phyloP scores from a whole-genome alignment of 2,329 filamentous ascomycete genomes.

The Cladosporium cucumerinum region DNA sequence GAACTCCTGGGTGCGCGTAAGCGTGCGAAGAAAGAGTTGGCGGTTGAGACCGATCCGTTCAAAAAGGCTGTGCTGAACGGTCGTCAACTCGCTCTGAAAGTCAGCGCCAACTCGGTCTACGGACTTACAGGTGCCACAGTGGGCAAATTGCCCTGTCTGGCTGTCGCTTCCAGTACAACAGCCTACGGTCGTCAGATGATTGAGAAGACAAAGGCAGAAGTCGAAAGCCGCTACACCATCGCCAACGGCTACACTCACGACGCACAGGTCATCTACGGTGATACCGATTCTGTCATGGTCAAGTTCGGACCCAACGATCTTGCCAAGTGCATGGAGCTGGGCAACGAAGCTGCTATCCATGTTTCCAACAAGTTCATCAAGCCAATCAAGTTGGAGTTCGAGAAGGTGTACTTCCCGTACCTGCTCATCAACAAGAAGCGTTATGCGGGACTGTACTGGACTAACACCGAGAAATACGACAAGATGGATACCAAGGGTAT shows the following conservation, averaged over 20 bases:
- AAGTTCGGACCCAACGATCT: slow-evolving; percentile 92
- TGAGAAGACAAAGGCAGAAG: slow-evolving; percentile 94
- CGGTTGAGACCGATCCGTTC: slow-evolving; percentile 87
- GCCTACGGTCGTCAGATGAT: slow-evolving; percentile 99
- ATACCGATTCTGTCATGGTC: slow-evolving; percentile 99
- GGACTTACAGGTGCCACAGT: slow-evolving; percentile 94
- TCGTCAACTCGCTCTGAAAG: slow-evolving; percentile 90
- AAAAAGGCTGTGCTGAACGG: slow-evolving; percentile 97
- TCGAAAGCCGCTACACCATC: slow-evolving; percentile 83
- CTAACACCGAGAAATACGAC: slow-evolving; percentile 88
- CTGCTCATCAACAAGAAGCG: slow-evolving; percentile 99
- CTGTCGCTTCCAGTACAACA: slow-evolving; percentile 94
- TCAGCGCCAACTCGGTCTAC: slow-evolving; percentile 97
- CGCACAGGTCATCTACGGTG: slow-evolving; percentile 95
- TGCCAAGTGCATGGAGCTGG: slow-evolving; percentile 85
- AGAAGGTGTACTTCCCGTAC: slow-evolving; percentile 98
- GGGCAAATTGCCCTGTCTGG: slow-evolving; percentile 89
- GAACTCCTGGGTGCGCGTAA: slow-evolving; percentile 90
- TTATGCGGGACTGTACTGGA: slow-evolving; percentile 98
- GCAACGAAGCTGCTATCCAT: slow-evolving; percentile 83
- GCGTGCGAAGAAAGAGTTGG: slow-evolving; percentile 86
- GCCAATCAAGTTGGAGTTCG: slow-evolving; percentile 98
- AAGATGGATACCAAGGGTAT: slow-evolving; percentile 99
- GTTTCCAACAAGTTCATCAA: slow-evolving; percentile 92
- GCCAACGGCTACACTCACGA: slow-evolving; percentile 93